Base-by-base conservation (phyloP, 2,329 filamentous ascomycete genomes). In the Pseudomassariella vexata region DNA sequence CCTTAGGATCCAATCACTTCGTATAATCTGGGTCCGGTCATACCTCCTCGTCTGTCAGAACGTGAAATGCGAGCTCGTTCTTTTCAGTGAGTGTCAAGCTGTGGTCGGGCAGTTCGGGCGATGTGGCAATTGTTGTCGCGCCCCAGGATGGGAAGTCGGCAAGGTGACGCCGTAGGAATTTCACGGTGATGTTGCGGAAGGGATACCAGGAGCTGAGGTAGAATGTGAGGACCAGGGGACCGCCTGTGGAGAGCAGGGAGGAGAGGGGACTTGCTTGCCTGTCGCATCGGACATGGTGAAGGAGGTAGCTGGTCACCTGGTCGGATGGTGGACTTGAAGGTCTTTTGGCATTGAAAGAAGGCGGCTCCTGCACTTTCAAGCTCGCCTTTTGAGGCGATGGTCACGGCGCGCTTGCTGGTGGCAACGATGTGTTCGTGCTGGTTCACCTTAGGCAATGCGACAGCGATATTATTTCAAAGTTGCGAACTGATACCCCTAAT, bases 151-250 rank as follows among this genome's bases (percentile, higher is more conserved):
- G 31, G 40, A 65, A 57, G 1, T 58, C 52, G 2, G 44, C 38
- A 9, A 64, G 47, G 36, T 52, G 45, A 24, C 50, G 43, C 36
- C 65, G 61, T 1, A 65, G 44, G 14, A 48, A 47, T 5, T 33
- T 45, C 14, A 66, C 45, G 2, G 53, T 51, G 11, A 66, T 30
- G 45, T 65, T 66, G 52, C 64, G 67, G 51, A 52, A 66, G 1
- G 64, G 63, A 36, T 63, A 68, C 64, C 63, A 67, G 31, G 52
- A 48, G 11, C 63, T 63, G 28, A 63, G 63, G 48, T 67, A 66
- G 48, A 67, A 67, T n/a, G 57, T 60, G 26, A 67, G 50, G 18
- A 67, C 49, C 12, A 67, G 37, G 53, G 47, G 3, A 53, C 56
- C 9, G 50, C 43, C 19, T 39, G 32, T 17, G 58, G 47, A 9